Evolutionary conservation across 1,139 yeast species (phyloP).

Genomic region (Blastobotrys proliferans): DNA sequence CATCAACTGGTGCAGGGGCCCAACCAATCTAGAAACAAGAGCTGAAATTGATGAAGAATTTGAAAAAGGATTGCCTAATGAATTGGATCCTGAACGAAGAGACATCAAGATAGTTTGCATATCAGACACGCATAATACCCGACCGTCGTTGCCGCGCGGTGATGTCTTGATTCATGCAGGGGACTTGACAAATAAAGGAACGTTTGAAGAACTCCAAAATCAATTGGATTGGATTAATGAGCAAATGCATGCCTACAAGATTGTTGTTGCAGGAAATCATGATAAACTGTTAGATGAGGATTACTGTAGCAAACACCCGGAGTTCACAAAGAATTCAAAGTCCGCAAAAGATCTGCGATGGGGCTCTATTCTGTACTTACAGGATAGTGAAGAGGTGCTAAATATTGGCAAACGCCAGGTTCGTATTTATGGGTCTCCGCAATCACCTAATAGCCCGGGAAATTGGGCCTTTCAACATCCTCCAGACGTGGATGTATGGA

Average conservation of each 20-base stretch:
- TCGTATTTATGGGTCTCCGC: slow-evolving; percentile 5
- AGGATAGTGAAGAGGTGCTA: not conserved
- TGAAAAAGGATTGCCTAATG: slow-evolving; percentile 4
- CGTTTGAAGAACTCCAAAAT: slow-evolving; percentile 10
- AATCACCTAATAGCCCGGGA: not conserved
- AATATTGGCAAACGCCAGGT: slow-evolving; percentile 1
- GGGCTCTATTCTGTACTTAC: slow-evolving; percentile 8
- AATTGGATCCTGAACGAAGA: slow-evolving; percentile 6
- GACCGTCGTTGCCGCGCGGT: slow-evolving; percentile 7
- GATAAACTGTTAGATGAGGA: slow-evolving; percentile 4
- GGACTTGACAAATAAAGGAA: slow-evolving; percentile 8
- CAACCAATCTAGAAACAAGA: not conserved
- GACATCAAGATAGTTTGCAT: slow-evolving; percentile 5
- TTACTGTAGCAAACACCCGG: not conserved
- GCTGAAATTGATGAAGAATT: slow-evolving; percentile 4
- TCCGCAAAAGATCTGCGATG: slow-evolving; percentile 5
- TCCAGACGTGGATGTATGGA: not conserved
- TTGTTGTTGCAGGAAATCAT: slow-evolving; percentile 9
- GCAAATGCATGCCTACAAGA: slow-evolving; percentile 6
- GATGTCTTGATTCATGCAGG: slow-evolving; percentile 9
- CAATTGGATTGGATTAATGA: slow-evolving; percentile 10
- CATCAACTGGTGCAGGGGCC: slow-evolving; percentile 5
- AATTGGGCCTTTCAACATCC: slow-evolving; percentile 8
- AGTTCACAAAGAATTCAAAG: not conserved
- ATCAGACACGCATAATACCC: slow-evolving; percentile 7